Base-by-base conservation (phyloP, 2,329 filamentous ascomycete genomes). In the Endoconidiophora laricicola region DNA sequence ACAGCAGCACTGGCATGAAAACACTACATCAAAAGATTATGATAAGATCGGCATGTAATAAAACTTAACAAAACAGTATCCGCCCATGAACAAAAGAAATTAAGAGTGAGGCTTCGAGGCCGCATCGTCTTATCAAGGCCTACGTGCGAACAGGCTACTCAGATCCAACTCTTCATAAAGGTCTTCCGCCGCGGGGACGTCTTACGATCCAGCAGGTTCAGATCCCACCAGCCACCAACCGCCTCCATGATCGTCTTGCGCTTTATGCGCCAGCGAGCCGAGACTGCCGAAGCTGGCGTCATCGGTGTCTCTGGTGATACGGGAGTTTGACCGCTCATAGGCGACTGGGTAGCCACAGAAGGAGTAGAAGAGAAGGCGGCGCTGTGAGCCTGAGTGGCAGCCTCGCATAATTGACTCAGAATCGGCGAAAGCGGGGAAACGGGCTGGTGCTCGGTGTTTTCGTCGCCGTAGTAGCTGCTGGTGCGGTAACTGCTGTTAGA, bases 151-250 rank as follows among this genome's bases (percentile, higher is more conserved):
- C 20, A 12, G 29, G 14, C 45, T 18, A 16, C 36, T 44, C 24
- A 54, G 4, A 54, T 54, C 52, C 48, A 54, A 42, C 49, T 45
- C 46, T 52, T 51, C 45, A 54, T 54, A 36, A 48, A 45, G 10
- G 45, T 48, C 52, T 49, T 52, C 26, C 40, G 45, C 36, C 38
- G 39, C 24, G 43, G 45, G 36, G 40, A 10, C n/a, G 48, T 38
- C 49, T 54, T 40, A 10, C 49, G 45, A 23, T 71, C 69, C 49
- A 74, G 55, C 49, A 74, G 57, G 3, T 65, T 69, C 49, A 74
- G 59, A 59, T 74, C 71, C 71, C 72, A 75, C 71, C 71, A 75
- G 4, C 71, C 72, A 40, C 73, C 70, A 24, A 74, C 62, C 18
- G 66, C 61, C 38, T 68, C 63, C 54, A 72, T 61, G 20, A 75